Conservation (phyloP, 331 rosid genomes). For the Prunus yedoensis region DNA sequence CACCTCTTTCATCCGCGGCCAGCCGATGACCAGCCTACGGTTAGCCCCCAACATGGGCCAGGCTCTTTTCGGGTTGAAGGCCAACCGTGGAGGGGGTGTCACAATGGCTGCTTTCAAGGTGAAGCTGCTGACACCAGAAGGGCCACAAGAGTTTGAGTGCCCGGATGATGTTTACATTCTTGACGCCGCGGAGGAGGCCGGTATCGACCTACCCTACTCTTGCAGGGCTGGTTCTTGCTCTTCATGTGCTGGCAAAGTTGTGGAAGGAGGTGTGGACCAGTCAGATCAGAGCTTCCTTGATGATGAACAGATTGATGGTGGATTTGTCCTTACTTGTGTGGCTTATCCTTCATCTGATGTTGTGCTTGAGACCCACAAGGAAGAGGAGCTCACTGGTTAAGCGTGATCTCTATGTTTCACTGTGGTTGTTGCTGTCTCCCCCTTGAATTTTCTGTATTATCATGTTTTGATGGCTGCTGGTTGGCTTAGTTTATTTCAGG, state of each 20-base stretch:
- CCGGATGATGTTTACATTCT: conserved; percentile 67
- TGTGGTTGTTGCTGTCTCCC: background rate
- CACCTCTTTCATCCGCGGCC: conserved; percentile 61
- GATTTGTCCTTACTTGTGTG: conserved; percentile 79
- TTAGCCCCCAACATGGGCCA: conserved; percentile 44
- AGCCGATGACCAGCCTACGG: conserved; percentile 43
- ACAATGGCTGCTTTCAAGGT: conserved; percentile 68
- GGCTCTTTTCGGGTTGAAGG: conserved; percentile 53
- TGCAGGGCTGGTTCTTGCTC: conserved; percentile 97
- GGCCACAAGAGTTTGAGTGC: conserved; percentile 51
- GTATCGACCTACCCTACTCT: conserved; percentile 78
- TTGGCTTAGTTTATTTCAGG: conserved; percentile 3
- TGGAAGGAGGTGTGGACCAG: conserved; percentile 54
- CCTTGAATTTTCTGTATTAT: background rate
- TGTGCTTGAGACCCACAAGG: conserved; percentile 79
- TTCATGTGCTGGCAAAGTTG: conserved; percentile 70
- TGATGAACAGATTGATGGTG: conserved; percentile 43
- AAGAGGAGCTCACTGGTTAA: conserved; percentile 59
- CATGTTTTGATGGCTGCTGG: conserved; percentile 2
- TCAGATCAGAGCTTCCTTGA: conserved; percentile 77
- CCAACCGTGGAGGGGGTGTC: conserved; percentile 52
- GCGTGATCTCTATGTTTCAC: background rate
- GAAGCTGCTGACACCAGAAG: conserved; percentile 62
- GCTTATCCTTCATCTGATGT: conserved; percentile 63
- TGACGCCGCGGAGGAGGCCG: conserved; percentile 63